Evolutionary conservation across 148 eudicot genomes (phyloP).

Genomic region (Suaeda aralocaspica): DNA sequence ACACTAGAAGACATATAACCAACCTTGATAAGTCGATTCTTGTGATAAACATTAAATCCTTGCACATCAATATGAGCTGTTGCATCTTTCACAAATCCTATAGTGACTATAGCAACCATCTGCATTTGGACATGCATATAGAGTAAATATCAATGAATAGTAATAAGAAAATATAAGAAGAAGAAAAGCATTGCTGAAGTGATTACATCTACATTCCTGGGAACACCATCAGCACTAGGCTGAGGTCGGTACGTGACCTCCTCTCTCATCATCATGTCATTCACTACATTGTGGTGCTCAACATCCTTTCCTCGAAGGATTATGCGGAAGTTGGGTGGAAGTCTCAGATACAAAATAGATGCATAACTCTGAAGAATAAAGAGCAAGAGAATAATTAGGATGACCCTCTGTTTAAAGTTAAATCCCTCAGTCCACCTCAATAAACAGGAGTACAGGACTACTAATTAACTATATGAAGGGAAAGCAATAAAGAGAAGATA

Average conservation of each 20-base stretch:
- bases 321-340: conserved; percentile 66
- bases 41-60: conserved; percentile 97
- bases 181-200: neutral
- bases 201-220: conserved; percentile 62
- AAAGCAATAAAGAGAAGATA: neutral
- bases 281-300: conserved; percentile 73
- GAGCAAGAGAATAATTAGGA: conserved; percentile 19
- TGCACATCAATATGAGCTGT: conserved; percentile 83
- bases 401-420: neutral
- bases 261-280: conserved; percentile 80
- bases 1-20: conserved; percentile 2
- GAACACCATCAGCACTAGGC: conserved; percentile 46
- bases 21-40: conserved; percentile 94
- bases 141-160: conserved; percentile 7
- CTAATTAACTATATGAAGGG: neutral
- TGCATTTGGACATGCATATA: conserved; percentile 25
- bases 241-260: conserved; percentile 74
- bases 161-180: neutral
- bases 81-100: conserved; percentile 97
- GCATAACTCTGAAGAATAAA: conserved; percentile 68
- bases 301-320: conserved; percentile 84
- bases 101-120: conserved; percentile 76
- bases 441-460: neutral
- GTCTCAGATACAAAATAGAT: conserved; percentile 81
- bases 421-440: neutral